Conservation (phyloP, 2,329 filamentous ascomycete genomes). For the Ophiostoma pallidulum region DNA sequence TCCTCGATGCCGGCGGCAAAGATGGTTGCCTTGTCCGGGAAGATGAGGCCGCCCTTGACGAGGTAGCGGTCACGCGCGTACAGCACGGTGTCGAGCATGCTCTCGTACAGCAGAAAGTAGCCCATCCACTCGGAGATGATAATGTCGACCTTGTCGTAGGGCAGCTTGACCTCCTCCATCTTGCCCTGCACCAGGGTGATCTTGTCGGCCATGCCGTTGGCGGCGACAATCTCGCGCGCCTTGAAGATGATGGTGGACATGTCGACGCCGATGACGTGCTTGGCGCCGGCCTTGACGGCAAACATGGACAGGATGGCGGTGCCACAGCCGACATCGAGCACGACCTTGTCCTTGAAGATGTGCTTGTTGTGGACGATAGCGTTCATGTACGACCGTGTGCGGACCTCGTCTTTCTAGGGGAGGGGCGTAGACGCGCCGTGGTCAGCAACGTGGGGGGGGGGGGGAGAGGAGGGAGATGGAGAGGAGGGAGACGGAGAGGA, state of each 20-base stretch:
- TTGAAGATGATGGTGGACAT: slow-evolving; percentile 99
- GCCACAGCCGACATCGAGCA: slow-evolving; percentile 95
- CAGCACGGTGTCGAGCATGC: slow-evolving; percentile 96
- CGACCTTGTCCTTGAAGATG: slow-evolving; percentile 80
- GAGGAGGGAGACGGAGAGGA: slow-evolving; percentile 11
- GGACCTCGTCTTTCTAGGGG: slow-evolving; percentile 88
- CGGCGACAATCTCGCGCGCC: slow-evolving; percentile 85
- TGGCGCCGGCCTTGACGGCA: slow-evolving; percentile 88
- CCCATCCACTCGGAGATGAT: slow-evolving; percentile 99
- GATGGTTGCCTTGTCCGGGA: slow-evolving; percentile 97
- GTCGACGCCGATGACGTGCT: slow-evolving; percentile 97
- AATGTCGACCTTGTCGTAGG: slow-evolving; percentile 93
- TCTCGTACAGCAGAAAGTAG: slow-evolving; percentile 97
- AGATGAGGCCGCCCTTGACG: slow-evolving; percentile 78
- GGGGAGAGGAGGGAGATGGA: slow-evolving; percentile 12
- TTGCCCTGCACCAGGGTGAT: slow-evolving; percentile 98
- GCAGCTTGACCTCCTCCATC: slow-evolving; percentile 96
- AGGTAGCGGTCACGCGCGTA: slow-evolving; percentile 94
- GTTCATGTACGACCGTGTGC: slow-evolving; percentile 93
- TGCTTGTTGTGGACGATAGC: slow-evolving; percentile 96
- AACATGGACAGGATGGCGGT: slow-evolving; percentile 99
- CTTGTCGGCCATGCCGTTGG: slow-evolving; percentile 88
- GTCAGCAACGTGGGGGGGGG: too few species aligned
- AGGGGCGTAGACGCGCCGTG: too few species aligned
- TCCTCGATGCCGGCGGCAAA: slow-evolving; percentile 96